Evolutionary conservation across 2,329 filamentous ascomycete genomes (phyloP).

Genomic region (Fusarium pseudoanthophilum): DNA sequence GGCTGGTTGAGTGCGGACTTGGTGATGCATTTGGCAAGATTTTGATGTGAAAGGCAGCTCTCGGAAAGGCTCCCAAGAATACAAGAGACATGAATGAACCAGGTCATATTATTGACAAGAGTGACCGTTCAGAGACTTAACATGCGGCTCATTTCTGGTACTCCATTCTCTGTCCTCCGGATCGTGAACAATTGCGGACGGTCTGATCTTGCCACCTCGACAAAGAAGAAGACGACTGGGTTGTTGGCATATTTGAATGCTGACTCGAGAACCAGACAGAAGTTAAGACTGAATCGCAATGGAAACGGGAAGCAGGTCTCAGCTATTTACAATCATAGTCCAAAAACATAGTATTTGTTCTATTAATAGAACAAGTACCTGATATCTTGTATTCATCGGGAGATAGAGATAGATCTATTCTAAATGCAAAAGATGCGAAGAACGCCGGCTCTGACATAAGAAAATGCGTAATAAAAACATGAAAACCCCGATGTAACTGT

Average conservation of each 20-base stretch:
- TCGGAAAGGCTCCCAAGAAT: not conserved
- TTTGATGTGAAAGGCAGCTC: constrained; percentile 26
- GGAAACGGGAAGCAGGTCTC: rapidly evolving
- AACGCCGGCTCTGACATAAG: constrained; percentile 28
- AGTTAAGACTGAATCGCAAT: rapidly evolving
- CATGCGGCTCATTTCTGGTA: rapidly evolving
- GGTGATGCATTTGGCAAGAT: constrained; percentile 44
- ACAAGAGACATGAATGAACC: not conserved
- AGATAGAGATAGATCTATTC: constrained; percentile 6
- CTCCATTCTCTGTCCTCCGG: rapidly evolving
- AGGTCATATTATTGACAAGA: not conserved
- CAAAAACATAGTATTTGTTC: not conserved
- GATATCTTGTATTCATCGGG: not conserved
- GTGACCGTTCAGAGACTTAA: rapidly evolving
- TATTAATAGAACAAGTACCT: not conserved
- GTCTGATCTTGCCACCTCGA: no score
- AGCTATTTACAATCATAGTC: not conserved
- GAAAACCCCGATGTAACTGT: not conserved
- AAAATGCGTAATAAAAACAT: constrained; percentile 2
- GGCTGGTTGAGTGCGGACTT: constrained; percentile 53
- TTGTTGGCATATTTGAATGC: not conserved
- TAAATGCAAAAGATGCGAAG: not conserved
- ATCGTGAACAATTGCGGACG: no score
- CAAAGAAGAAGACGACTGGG: no score
- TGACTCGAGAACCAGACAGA: not conserved